Percentiles rank a stretch among this genome's conserved stretches.
Evolutionary conservation across 2,329 filamentous ascomycete genomes (phyloP).

Genomic region (Colletotrichum musicola): DNA sequence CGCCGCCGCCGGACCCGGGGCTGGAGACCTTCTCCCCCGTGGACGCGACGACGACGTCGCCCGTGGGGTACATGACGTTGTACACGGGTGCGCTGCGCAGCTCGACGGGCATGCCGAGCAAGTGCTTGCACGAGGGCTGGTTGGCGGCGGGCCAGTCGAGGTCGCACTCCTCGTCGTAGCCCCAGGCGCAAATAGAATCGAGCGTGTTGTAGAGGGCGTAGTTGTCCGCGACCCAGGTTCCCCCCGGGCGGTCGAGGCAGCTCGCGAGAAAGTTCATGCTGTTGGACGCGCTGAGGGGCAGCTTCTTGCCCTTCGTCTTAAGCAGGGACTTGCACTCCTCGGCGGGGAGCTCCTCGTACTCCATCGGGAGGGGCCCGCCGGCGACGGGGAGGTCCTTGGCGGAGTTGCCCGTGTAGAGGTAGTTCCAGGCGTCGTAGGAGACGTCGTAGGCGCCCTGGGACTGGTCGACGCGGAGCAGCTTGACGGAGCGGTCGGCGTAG

Average conservation of each 20-base stretch:
- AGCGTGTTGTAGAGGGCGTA: slow-evolving; percentile 64
- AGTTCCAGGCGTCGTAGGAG: slow-evolving; percentile 66
- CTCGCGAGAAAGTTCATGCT: slow-evolving; percentile 65
- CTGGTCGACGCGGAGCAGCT: slow-evolving; percentile 44
- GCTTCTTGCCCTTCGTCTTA: slow-evolving; percentile 52
- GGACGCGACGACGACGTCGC: slow-evolving; percentile 54
- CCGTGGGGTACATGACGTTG: slow-evolving; percentile 61
- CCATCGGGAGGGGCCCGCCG: slow-evolving; percentile 63
- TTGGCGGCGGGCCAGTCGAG: slow-evolving; percentile 58
- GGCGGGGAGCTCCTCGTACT: slow-evolving; percentile 58
- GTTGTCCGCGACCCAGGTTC: slow-evolving; percentile 63
- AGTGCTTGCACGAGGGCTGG: slow-evolving; percentile 58
- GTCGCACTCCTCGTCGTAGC: slow-evolving; percentile 60
- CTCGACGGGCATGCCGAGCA: slow-evolving; percentile 51
- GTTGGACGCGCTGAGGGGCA: slow-evolving; percentile 62
- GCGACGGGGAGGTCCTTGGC: slow-evolving; percentile 59
- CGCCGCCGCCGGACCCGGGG: background rate
- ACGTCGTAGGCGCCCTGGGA: slow-evolving; percentile 61
- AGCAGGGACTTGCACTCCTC: slow-evolving; percentile 63
- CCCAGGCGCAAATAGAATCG: slow-evolving; percentile 61
- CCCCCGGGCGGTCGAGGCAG: slow-evolving; percentile 53
- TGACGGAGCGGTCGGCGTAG: slow-evolving; percentile 41
- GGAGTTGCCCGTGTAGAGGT: slow-evolving; percentile 58
- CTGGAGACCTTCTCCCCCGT: slow-evolving; percentile 29
- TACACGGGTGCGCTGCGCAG: slow-evolving; percentile 57